These are phyloP conservation scores for Backusella tuberculispora DNA, from an alignment of 192 early-diverging fungal genomes.

Conservation along the genomic window DNA sequence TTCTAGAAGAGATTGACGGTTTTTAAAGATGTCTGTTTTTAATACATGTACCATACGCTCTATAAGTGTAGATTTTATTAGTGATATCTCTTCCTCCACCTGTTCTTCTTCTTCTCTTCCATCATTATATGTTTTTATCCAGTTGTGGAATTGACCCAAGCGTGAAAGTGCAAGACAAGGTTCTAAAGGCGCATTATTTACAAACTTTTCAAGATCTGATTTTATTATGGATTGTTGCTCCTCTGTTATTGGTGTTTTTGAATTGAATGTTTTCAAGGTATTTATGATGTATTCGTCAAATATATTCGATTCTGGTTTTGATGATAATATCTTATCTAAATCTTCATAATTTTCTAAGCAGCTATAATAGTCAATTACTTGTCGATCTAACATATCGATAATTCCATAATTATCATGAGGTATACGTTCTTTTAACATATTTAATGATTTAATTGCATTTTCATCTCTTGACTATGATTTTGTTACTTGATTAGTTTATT, in stretches of 20 bases:
- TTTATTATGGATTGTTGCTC: not conserved
- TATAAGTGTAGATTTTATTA: not conserved
- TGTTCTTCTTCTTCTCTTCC: not conserved
- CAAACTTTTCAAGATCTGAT: not conserved
- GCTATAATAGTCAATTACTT: slow-evolving; percentile 29
- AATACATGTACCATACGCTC: slow-evolving; percentile 5
- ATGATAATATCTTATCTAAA: not conserved
- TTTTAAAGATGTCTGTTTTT: slow-evolving; percentile 7
- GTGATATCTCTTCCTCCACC: not conserved
- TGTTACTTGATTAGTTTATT: not conserved
- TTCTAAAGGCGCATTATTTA: slow-evolving; percentile 14
- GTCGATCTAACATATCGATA: slow-evolving; percentile 26
- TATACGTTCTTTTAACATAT: not conserved
- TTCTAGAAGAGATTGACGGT: slow-evolving; percentile 17
- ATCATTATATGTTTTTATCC: not conserved
- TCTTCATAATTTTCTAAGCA: slow-evolving; percentile 26
- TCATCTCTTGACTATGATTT: slow-evolving; percentile 31
- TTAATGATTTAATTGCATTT: slow-evolving; percentile 18
- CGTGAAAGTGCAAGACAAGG: slow-evolving; percentile 11
- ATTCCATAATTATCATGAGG: slow-evolving; percentile 16
- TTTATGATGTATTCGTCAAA: slow-evolving; percentile 5
- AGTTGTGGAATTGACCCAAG: slow-evolving; percentile 15
- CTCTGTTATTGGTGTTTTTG: not conserved
- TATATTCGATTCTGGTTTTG: not conserved
- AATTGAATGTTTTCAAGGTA: slow-evolving; percentile 12